These are phyloP conservation scores for Chytridium lagenaria DNA, from an alignment of 371 early-diverging fungal genomes.

Conservation along the genomic window DNA sequence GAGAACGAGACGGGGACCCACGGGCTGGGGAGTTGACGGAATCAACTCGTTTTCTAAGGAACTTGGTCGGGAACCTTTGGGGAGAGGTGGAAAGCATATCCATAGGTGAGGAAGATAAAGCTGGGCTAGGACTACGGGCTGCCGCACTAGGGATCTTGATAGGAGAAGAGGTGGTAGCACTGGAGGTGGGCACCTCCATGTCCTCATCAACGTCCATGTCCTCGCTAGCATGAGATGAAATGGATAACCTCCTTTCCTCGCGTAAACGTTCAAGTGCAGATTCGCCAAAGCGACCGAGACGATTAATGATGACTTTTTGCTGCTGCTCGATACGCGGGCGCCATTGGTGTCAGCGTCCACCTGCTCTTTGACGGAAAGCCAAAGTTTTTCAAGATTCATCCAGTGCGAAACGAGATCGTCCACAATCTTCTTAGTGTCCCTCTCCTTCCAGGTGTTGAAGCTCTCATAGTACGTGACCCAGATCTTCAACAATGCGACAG, in stretches of 20 bases:
- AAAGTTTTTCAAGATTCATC: conserved; percentile 70
- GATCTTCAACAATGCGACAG: conserved; percentile 49
- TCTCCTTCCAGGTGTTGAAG: conserved; percentile 76
- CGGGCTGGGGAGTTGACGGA: conserved; percentile 33
- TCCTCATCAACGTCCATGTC: conserved; percentile 24
- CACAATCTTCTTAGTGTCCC: conserved; percentile 67
- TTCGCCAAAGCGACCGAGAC: conserved; percentile 55
- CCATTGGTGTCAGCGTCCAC: conserved; percentile 65
- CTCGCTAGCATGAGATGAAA: not conserved
- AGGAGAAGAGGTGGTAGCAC: not conserved
- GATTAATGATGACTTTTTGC: conserved; percentile 53
- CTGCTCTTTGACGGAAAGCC: conserved; percentile 66
- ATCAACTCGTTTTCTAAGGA: conserved; percentile 13
- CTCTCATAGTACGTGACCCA: conserved; percentile 66
- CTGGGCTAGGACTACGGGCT: not conserved
- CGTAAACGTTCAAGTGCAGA: conserved; percentile 46
- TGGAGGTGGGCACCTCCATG: not conserved
- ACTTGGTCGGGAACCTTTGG: conserved; percentile 27
- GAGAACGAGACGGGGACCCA: conserved; percentile 20
- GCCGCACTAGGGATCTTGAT: not conserved
- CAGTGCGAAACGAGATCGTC: conserved; percentile 70
- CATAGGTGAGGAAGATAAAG: not conserved
- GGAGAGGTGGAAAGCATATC: conserved; percentile 42
- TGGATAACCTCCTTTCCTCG: conserved; percentile 33
- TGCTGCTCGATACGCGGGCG: conserved; percentile 58